Base-by-base conservation (phyloP, 2,329 filamentous ascomycete genomes). In the Beauveria sp. region DNA sequence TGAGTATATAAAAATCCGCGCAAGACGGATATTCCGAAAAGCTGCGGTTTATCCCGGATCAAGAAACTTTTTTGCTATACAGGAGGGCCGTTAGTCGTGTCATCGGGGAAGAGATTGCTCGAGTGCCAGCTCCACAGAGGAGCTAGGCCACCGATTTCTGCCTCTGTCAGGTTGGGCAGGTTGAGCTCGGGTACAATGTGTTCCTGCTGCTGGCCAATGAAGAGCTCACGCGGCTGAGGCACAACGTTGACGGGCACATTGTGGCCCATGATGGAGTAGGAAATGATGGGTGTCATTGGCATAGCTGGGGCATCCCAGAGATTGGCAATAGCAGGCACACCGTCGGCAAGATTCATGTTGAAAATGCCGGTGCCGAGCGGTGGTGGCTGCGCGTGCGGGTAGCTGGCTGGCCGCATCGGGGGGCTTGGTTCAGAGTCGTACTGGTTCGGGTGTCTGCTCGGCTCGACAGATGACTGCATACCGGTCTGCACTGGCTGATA, bases 81-180 rank as follows among this genome's bases (percentile, higher is more conserved):
- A 28, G 31, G 18, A 8, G 46, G 46, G 38, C 57, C 57, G 38
- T 24, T 52, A 7, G 43, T 43, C 18, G 46, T 68, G 76, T 50
- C 22, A 51, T 50, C 60, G 6, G 31, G 53, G 24, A 62, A 62
- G 12, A 68, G 24, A 24, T 68, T 68, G 45, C 50, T 64, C 28
- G 66, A 67, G 49, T 68, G 67, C 67, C 67, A 68, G 31, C 28
- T 64, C 67, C 67, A 68, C 1, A 68, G 55, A 1, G 67, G 67
- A 9, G 67, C 67, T 2, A 68, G 63, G 16, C 66, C 66, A 12
- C 67, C 67, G 18, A 68, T 61, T 46, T 68, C 64, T 1, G 61
- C 63, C 8, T 66, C 62, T n/a, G 67, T 66, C 4, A 68, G 56
- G n/a, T 65, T 67, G 48, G 67, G 51, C 1, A 68, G 63, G 45